Evolutionary conservation across 495 filamentous ascomycete species (phyloP).

Genomic region (Mytilinidion resinicola): DNA sequence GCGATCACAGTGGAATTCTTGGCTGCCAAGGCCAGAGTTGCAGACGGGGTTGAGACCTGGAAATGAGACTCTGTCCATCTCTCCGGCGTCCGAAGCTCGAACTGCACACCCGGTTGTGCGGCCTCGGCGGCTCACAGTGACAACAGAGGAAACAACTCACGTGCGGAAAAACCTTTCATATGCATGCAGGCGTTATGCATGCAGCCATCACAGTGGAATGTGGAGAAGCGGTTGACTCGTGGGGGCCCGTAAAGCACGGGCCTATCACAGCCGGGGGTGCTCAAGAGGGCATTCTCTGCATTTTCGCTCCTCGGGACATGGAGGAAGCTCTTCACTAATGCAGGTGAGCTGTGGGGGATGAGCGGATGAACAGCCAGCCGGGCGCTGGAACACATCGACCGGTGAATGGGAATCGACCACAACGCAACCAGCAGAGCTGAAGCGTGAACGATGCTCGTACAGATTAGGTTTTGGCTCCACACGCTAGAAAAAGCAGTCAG

Average conservation of each 20-base stretch:
- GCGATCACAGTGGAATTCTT: too few species aligned
- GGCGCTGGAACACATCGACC: not conserved
- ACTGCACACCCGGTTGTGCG: too few species aligned
- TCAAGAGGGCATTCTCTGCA: not conserved
- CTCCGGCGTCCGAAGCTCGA: too few species aligned
- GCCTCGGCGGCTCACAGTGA: not conserved
- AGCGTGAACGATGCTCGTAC: too few species aligned
- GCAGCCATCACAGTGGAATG: not conserved
- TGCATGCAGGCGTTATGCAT: not conserved
- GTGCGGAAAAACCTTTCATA: not conserved
- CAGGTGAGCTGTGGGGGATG: conserved; percentile 3
- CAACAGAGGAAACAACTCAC: not conserved
- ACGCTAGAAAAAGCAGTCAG: too few species aligned
- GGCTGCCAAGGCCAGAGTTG: too few species aligned
- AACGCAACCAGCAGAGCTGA: too few species aligned
- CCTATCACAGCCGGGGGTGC: not conserved
- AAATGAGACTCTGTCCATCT: too few species aligned
- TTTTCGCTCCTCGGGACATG: not conserved
- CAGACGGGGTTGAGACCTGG: too few species aligned
- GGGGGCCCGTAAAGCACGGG: not conserved
- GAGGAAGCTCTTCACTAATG: conserved; percentile 1
- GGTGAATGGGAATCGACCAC: not conserved
- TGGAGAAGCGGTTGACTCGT: not conserved
- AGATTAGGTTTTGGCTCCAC: too few species aligned
- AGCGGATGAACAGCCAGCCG: not conserved